Evolutionary conservation across 805 yeast genomes (phyloP).

Genomic region (Metschnikowia orientalis): DNA sequence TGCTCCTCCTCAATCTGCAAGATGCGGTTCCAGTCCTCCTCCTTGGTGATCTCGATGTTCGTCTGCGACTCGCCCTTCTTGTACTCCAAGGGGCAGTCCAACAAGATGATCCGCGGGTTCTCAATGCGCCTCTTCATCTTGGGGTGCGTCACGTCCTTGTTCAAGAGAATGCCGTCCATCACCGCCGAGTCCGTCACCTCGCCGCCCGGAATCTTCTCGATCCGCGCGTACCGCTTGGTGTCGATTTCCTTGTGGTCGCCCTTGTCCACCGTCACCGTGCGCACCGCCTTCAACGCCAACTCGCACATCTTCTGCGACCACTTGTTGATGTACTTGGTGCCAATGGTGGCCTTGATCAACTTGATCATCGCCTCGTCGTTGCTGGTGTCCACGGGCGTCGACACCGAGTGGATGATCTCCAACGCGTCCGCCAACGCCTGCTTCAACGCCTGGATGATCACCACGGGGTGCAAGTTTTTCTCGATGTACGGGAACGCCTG

Average conservation of each 20-base stretch:
- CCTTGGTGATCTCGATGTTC: conserved; percentile 93
- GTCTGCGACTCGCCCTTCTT: conserved; percentile 99
- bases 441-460: conserved; percentile 89
- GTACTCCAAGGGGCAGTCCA: conserved; percentile 96
- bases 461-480: conserved; percentile 94
- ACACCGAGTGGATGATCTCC: conserved; percentile 77
- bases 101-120: conserved; percentile 81
- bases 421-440: conserved; percentile 88
- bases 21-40: conserved; percentile 93
- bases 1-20: conserved; percentile 98
- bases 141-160: conserved; percentile 98
- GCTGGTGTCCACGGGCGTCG: conserved; percentile 75
- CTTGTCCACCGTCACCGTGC: conserved; percentile 63
- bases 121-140: conserved; percentile 88
- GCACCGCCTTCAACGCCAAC: conserved; percentile 83
- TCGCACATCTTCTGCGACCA: conserved; percentile 92
- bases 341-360: conserved; percentile 85
- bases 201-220: conserved; percentile 97
- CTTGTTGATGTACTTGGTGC: conserved; percentile 87
- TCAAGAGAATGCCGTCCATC: conserved; percentile 85
- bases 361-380: conserved; percentile 85
- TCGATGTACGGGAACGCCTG: conserved; percentile 93
- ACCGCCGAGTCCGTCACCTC: conserved; percentile 88
- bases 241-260: conserved; percentile 79
- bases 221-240: conserved; percentile 84